Conservation (phyloP, 164 flowering plant genomes). For the Vitis amurensis region DNA sequence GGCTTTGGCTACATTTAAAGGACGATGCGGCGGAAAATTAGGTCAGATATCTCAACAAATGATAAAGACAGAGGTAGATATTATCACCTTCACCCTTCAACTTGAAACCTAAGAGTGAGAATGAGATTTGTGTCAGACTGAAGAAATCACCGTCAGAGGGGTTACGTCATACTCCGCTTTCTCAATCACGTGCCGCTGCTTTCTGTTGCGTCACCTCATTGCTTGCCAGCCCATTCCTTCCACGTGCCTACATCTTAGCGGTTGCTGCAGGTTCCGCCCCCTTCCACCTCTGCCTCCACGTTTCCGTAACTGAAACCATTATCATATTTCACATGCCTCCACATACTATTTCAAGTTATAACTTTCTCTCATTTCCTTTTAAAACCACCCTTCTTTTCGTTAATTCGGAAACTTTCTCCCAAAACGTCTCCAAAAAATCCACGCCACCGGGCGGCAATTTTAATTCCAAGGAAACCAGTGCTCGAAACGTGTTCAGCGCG, state of each 20-base stretch:
- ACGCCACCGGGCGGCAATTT: neutral
- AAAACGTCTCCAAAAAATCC: too few relatives aligned
- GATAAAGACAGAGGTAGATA: too few relatives aligned
- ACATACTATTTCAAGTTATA: neutral
- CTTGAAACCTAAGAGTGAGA: too few relatives aligned
- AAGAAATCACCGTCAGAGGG: too few relatives aligned
- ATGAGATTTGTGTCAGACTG: too few relatives aligned
- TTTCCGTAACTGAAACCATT: neutral
- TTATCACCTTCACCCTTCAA: too few relatives aligned
- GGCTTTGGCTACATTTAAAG: too few relatives aligned
- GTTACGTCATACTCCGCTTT: neutral
- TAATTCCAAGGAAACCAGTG: neutral
- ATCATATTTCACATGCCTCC: too few relatives aligned
- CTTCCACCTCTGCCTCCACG: neutral
- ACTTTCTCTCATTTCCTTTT: neutral
- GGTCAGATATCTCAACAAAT: too few relatives aligned
- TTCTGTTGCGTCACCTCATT: conserved; percentile 11
- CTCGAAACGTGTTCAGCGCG: conserved; percentile 2
- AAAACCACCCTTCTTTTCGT: too few relatives aligned
- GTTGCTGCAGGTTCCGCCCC: neutral
- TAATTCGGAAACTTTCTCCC: neutral
- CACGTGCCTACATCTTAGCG: neutral
- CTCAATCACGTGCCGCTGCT: conserved; percentile 6
- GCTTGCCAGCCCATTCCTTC: conserved; percentile 14
- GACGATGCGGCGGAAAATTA: too few relatives aligned